Evolutionary conservation across 768 basidiomycete genomes (phyloP).

Genomic region (Leucocoprinus leucothites): DNA sequence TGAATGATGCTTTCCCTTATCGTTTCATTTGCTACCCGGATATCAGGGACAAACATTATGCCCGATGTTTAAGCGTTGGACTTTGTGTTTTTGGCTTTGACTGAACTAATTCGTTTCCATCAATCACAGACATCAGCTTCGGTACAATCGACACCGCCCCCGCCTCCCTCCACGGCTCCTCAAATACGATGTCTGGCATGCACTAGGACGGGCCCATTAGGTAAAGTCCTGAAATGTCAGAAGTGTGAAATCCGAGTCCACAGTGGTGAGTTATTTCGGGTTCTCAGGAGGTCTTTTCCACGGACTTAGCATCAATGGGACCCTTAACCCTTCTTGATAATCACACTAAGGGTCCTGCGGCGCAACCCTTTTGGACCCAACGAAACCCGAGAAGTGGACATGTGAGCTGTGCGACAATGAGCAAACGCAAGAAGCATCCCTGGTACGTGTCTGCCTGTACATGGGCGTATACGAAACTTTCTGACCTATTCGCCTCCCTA

Average conservation of each 20-base stretch:
- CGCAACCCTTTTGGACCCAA: slow-evolving; percentile 65
- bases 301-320: slow-evolving; percentile 9
- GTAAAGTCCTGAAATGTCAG: slow-evolving; percentile 79
- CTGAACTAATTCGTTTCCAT: not conserved
- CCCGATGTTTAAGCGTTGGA: slow-evolving; percentile 2
- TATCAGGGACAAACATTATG: not conserved
- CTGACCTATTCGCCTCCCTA: not conserved
- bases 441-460: slow-evolving; percentile 44
- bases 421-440: slow-evolving; percentile 74
- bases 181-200: slow-evolving; percentile 77
- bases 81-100: not conserved
- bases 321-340: not conserved
- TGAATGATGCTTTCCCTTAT: slow-evolving; percentile 20
- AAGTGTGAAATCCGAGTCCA: slow-evolving; percentile 79
- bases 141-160: slow-evolving; percentile 63
- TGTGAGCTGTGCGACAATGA: slow-evolving; percentile 90
- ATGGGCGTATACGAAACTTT: not conserved
- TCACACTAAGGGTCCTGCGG: slow-evolving; percentile 46
- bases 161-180: slow-evolving; percentile 46
- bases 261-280: slow-evolving; percentile 52
- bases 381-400: slow-evolving; percentile 68
- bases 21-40: not conserved
- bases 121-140: slow-evolving; percentile 42
- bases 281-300: not conserved
- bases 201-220: slow-evolving; percentile 66